Base-by-base conservation (phyloP, 2,329 filamentous ascomycete species). In the Graphiopsis chlorocephala region DNA sequence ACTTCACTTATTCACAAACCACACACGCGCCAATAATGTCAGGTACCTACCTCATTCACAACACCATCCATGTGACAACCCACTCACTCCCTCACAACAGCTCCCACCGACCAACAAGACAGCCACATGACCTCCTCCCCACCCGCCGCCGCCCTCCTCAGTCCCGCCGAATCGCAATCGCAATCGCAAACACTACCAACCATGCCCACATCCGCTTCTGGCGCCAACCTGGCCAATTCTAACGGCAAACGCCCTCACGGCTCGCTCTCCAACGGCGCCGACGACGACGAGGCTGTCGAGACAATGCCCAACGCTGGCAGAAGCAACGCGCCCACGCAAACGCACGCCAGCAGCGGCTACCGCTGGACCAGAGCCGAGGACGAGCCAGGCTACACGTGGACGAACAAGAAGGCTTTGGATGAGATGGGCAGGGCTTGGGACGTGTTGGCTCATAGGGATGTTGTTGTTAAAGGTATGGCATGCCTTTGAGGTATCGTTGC, bases 341-440 rank as follows among this genome's bases (percentile, higher is more conserved):
- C 70, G 33, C 73, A 76, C 52, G 59, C 69, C 52, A 31, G 48
- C 17, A 75, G 71, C 56, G 72, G 71, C 29, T 78, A 74, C 64
- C 72, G 68, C n/a, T 78, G 74, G 73, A 69, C 61, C 29, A 72
- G 71, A 68, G 70, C 70, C 64, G 77, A 78, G 60, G 77, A 81
- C 38, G 75, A 78, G 66, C 83, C 83, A 8, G 82, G 84, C 2
- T 81, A 80, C 53, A 76, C 77, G 10, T 88, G 84, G 84, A 80
- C 79, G 68, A 85, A 80, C 67, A 85, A 83, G 73, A 86, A 85
- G 70, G 82, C 84, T 5, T 74, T 81, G 66, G 85, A 87, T 65
- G 86, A 88, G 63, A 83, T 79, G 68, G 76, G 81, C 50, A 77
- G 83, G 28, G 82, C 81, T 20, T 78, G 80, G 78, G 81, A 82